A percentile compares a stretch with the other conserved stretches of the same genome.
These are phyloP conservation scores for Euclidium syriacum DNA, from an alignment of 345 rosid genomes.

Conservation along the genomic window DNA sequence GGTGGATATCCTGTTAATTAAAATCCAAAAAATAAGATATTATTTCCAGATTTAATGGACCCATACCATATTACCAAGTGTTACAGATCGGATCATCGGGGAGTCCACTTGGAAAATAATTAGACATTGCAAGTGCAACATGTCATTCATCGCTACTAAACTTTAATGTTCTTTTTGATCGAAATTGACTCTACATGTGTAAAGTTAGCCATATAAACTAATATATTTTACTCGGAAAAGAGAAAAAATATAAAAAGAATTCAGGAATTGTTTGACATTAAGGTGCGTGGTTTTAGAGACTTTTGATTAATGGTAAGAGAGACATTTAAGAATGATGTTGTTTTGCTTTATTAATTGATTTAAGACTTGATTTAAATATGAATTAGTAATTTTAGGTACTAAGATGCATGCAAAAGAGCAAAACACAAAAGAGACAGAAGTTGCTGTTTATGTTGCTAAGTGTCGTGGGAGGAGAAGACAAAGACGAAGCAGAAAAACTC, in stretches of 20 bases:
- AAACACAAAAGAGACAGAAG: conserved; percentile 27
- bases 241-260: not conserved
- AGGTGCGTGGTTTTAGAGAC: conserved; percentile 6
- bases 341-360: not conserved
- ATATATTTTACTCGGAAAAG: not conserved
- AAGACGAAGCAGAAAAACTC: conserved; percentile 13
- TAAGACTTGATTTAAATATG: not conserved
- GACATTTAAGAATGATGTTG: not conserved
- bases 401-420: conserved; percentile 13
- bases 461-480: conserved; percentile 37
- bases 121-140: conserved; percentile 24
- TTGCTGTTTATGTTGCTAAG: conserved; percentile 20
- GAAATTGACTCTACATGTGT: conserved; percentile 10
- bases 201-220: not conserved
- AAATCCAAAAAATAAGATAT: conserved; percentile 31
- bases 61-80: conserved; percentile 31
- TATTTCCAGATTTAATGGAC: conserved; percentile 24
- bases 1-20: conserved; percentile 23
- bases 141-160: conserved; percentile 23
- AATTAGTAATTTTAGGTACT: conserved; percentile 3
- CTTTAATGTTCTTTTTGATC: conserved; percentile 16
- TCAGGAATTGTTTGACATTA: conserved; percentile 5
- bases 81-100: conserved; percentile 24
- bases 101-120: conserved; percentile 24
- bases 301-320: not conserved